phyloP scores from a whole-genome alignment of 768 basidiomycete species.

The Amanita rimosa region DNA sequence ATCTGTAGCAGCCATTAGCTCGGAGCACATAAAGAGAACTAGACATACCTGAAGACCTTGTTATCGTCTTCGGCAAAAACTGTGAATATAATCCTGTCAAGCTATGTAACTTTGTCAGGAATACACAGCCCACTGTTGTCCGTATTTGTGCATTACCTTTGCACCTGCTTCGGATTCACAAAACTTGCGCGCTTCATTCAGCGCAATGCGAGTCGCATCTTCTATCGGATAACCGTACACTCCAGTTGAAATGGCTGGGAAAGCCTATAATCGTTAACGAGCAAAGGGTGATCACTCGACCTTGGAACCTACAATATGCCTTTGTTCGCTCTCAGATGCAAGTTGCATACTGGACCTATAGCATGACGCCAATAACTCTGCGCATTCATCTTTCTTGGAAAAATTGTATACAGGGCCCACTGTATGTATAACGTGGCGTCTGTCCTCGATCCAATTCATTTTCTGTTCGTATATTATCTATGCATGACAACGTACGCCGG shows the following conservation, averaged over 20 bases:
- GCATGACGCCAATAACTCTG: slow-evolving; percentile 51
- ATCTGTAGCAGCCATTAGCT: slow-evolving; percentile 11
- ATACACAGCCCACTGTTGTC: neutral
- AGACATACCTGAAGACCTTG: slow-evolving; percentile 51
- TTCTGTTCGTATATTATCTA: slow-evolving; percentile 1
- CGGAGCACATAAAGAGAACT: neutral
- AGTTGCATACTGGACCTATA: slow-evolving; percentile 55
- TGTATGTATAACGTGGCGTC: slow-evolving; percentile 67
- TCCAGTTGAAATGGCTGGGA: slow-evolving; percentile 72
- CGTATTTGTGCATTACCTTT: slow-evolving; percentile 21
- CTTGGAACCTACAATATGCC: slow-evolving; percentile 43
- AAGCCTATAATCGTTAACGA: slow-evolving; percentile 39
- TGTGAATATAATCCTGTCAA: slow-evolving; percentile 69
- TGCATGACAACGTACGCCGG: slow-evolving; percentile 46
- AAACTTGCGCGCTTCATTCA: slow-evolving; percentile 44
- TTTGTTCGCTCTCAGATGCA: slow-evolving; percentile 46
- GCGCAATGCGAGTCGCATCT: slow-evolving; percentile 62
- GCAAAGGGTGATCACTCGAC: neutral
- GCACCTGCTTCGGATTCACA: slow-evolving; percentile 40
- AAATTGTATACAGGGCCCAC: slow-evolving; percentile 65
- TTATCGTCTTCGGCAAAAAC: slow-evolving; percentile 61
- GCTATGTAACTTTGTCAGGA: slow-evolving; percentile 17
- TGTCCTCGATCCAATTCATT: slow-evolving; percentile 14
- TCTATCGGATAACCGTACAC: slow-evolving; percentile 70
- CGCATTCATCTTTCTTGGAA: slow-evolving; percentile 28